Base-by-base conservation (phyloP, 805 yeast genomes). In the Debaryomyces maramus region DNA sequence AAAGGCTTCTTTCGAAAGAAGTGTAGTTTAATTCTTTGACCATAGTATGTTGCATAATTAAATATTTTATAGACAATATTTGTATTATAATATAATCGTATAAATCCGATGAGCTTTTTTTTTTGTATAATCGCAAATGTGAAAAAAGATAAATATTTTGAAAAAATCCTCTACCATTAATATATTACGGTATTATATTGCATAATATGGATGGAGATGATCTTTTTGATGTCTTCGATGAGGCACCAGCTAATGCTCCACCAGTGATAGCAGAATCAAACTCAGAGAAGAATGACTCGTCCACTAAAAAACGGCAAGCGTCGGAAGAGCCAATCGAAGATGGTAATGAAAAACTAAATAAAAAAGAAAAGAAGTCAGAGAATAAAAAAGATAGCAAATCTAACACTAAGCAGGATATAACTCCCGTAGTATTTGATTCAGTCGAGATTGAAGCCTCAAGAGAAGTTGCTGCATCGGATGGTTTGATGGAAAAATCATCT, bases 381-480 rank as follows among this genome's bases (percentile, higher is more conserved):
- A 34, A 42, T 28, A 46, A 42, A 63, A 71, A 48, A 40, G 38
- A 48, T 30, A 36, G 43, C 22, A 31, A 37, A 24, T 37, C 37
- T 32, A 32, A 45, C 19, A 34, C 43, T 36, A 73, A 72, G 43
- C 67, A 71, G 11, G 75, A 70, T 6, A 73, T 78, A 13, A 73
- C 74, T 23, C 89, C 96, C 0, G 81, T 88, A 27, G 95, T 88
- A 17, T 85, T 91, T 1, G 97, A 89, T 62, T 73, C 87, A 4
- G 78, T 89, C 36, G 96, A 88, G 58, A 85, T 86, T 45, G 96
- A 88, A 62, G 93, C 96, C 0, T 82, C 88, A 3, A 73, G 95
- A 61, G 95, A 88, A 61, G 95, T 89, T 22, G 80, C 80, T n/a
- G 88, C 85, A 1, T 85, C 95, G 0, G 77, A 77, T 22, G 95